Base-by-base conservation (phyloP, 768 basidiomycete genomes). In the Tylopilus rubrobrunneus region DNA sequence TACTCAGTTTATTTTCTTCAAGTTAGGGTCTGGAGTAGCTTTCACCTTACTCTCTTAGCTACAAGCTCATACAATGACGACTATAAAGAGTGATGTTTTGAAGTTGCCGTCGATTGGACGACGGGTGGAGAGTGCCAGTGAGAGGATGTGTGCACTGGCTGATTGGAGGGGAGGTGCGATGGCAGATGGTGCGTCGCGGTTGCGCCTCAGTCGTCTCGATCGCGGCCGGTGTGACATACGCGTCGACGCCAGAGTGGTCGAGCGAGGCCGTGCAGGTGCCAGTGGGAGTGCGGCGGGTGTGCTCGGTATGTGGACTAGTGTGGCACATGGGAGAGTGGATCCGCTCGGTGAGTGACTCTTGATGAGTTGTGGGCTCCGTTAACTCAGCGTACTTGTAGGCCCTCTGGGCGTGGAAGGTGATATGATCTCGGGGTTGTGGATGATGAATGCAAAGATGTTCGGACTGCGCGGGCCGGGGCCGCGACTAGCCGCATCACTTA, bases 231-330 rank as follows among this genome's bases (percentile, higher is more conserved):
- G 33, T 51, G 25, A 25, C 25, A 25, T 25, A 5, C 74, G 66
- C 73, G 17, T 61, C 64, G 19, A 55, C 55, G 5, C 69, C 75
- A 0, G 76, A 81, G 56, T 84, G 82, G 83, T 66, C 70, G 2
- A 77, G 74, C 12, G 82, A 85, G 55, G 79, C 74, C n/a, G 68
- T 84, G 0, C 83, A 85, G 55, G 63, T 5, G 65, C n/a, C n/a
- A n/a, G n/a, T n/a, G 19, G 80, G 7, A 79, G 79, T n/a, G 76
- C 74, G 0, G 61, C 73, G 21, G 83, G 84, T 9, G 63, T 81
- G 2, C 67, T 85, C 2, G 83, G 82, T 8, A 60, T 76, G 68
- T 83, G 81, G 81, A 82, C 82, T 0, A 78, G 79, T 8, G 76
- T 76, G 14, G 62, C 62, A 17, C 81, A 83, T 56, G 76, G 77